phyloP scores from a whole-genome alignment of 2,329 filamentous ascomycete species.

The Huntiella decipiens region DNA sequence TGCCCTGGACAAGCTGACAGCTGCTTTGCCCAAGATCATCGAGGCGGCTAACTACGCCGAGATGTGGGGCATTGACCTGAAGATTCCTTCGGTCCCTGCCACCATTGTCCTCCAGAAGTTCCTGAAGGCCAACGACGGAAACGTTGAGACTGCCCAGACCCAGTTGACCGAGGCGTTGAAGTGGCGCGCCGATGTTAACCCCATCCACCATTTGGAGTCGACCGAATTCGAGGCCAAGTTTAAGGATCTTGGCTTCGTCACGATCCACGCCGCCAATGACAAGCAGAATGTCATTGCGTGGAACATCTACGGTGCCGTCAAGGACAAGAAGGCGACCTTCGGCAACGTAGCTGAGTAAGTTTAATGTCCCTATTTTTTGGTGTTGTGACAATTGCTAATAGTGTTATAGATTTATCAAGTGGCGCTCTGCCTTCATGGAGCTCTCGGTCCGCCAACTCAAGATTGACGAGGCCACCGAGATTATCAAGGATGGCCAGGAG shows the following conservation, averaged over 20 bases:
- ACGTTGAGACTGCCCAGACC: slow-evolving; percentile 52
- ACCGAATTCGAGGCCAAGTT: slow-evolving; percentile 56
- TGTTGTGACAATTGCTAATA: neutral
- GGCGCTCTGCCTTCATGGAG: slow-evolving; percentile 85
- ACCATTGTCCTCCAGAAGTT: slow-evolving; percentile 84
- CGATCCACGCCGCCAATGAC: slow-evolving; percentile 40
- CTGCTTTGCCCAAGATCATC: slow-evolving; percentile 37
- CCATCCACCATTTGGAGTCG: slow-evolving; percentile 42
- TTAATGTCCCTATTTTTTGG: neutral
- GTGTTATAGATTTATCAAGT: slow-evolving; percentile 57
- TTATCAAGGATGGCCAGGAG: slow-evolving; percentile 51
- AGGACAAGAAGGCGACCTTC: slow-evolving; percentile 68
- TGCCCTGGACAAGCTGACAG: slow-evolving; percentile 36
- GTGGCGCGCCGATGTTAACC: slow-evolving; percentile 65
- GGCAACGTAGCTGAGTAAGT: slow-evolving; percentile 62
- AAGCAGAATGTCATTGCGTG: slow-evolving; percentile 57
- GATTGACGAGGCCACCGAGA: slow-evolving; percentile 46
- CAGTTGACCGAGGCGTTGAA: slow-evolving; percentile 64
- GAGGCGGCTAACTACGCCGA: slow-evolving; percentile 44
- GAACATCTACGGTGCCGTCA: slow-evolving; percentile 81
- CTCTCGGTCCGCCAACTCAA: slow-evolving; percentile 57
- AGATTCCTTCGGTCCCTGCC: slow-evolving; percentile 45
- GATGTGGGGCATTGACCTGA: slow-evolving; percentile 70
- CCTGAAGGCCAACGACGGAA: slow-evolving; percentile 70
- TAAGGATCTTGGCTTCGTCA: slow-evolving; percentile 61